These are phyloP conservation scores for Aurifilum marmelostoma DNA, from an alignment of 2,329 filamentous ascomycete genomes.

Conservation along the genomic window DNA sequence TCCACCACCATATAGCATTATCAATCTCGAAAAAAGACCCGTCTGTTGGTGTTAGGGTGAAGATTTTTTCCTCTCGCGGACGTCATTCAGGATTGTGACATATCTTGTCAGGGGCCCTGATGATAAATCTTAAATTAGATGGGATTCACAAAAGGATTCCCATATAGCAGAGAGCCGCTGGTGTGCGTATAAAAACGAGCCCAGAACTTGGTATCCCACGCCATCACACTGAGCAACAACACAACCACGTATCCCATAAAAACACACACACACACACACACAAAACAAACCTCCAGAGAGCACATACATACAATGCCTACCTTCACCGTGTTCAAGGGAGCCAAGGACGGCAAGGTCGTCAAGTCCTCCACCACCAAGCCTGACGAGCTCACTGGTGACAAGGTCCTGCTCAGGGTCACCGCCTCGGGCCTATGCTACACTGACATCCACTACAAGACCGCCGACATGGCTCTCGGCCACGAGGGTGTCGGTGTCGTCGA, in stretches of 20 bases:
- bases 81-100: neutral
- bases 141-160: neutral
- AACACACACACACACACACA: neutral
- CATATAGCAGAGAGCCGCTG: neutral
- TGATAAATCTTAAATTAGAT: neutral
- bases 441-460: constrained; percentile 30
- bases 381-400: constrained; percentile 26
- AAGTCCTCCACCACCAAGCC: constrained; percentile 29
- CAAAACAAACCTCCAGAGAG: neutral
- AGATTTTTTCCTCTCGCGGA: neutral
- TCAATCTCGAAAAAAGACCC: neutral
- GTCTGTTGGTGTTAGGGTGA: neutral
- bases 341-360: constrained; percentile 20
- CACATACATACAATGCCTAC: constrained; percentile 22
- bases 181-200: neutral
- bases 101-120: neutral
- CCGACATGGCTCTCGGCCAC: constrained; percentile 48
- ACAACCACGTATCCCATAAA: neutral
- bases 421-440: constrained; percentile 32
- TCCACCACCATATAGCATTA: neutral
- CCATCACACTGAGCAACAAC: neutral
- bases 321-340: constrained; percentile 29
- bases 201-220: too few relatives aligned
- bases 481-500: constrained; percentile 56
- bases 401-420: constrained; percentile 30